Base-by-base conservation (phyloP, 2,329 filamentous ascomycete genomes). In the Xylariales sp. region DNA sequence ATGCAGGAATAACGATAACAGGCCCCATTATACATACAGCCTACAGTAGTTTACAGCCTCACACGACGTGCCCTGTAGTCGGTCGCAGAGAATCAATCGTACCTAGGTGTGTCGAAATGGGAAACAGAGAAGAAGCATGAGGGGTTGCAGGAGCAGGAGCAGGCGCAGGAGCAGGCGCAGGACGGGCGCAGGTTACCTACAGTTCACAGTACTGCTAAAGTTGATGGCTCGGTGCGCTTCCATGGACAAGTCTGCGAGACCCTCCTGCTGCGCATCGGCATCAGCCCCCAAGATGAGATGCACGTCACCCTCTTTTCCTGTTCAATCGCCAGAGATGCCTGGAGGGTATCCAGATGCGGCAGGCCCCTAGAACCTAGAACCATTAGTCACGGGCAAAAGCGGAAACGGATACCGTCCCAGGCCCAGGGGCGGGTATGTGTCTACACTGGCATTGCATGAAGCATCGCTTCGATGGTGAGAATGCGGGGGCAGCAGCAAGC, bases 291-390 rank as follows among this genome's bases (percentile, higher is more conserved):
- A 22, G 24, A 20, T 20, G 33, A 19, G 36, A 50, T 48, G 50
- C 46, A 48, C 37, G 44, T 43, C 45, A 48, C 44, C 45, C 43
- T 45, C 15, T 18, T 38, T 8, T 14, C 34, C 21, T n/a, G n/a
- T 20, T 27, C 27, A 20, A 19, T 22, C 20, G 19, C 28, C 15
- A 32, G 24, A 14, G 15, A 40, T 20, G 20, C 18, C 15, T 22
- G 29, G 29, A 40, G 29, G 28, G 29, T 24, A 22, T 40, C 38
- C 38, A 33, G 29, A 40, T 40, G 28, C 32, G 38, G 38, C 29
- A 40, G 38, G 38, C 38, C 38, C 38, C 28, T 40, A 12, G 12
- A 15, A 25, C 24, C n/a, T 8, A 8, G 7, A 8, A 8, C 8
- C n/a, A 14, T 24, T 31, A 18, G 11, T 15, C 21, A 27, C 15